Base-by-base conservation (phyloP, 768 basidiomycete genomes). In the Cyclocybe cylindracea region DNA sequence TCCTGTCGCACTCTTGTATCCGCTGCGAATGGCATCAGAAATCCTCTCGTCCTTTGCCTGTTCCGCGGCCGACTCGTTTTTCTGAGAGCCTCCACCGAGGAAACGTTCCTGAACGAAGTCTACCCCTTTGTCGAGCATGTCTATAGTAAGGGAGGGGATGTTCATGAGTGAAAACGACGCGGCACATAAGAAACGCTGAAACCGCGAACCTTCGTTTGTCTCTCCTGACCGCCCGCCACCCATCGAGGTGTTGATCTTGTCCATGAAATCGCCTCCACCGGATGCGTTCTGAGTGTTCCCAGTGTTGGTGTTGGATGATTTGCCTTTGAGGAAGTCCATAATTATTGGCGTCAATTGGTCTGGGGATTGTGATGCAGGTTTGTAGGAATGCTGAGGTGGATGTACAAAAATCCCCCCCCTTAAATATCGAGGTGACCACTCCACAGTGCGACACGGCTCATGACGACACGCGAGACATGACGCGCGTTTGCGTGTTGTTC, bases 41-140 rank as follows among this genome's bases (percentile, higher is more conserved):
- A 78, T 76, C 49, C 69, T 64, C 51, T 75, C 67, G 54, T 76
- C 76, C 54, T 77, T 77, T 8, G 67, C 62, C 54, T 77, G 72
- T 59, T 77, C 75, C 19, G 69, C 19, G 0, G 73, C 73, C 18
- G 63, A 68, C 57, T 78, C 76, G 59, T 78, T 69, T n/a, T 59
- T 64, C 63, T 78, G 76, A 32, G 64, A 58, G 3, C 74, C 76
- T 41, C 61, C 56, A 29, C 65, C 55, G 51, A 76, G 54, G 29
- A 73, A 44, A 38, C 68, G 64, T 58, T 76, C 66, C 51, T 78
- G 75, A 11, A 72, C 68, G 48, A 68, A 73, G 46, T 78, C 75
- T 18, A 77, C 68, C 65, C 72, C 65, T 66, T 72, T 74, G 51
- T 73, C 73, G n/a, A 77, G 64, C 10, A 48, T 42, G 60, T 73